A percentile compares a stretch with the other conserved stretches of the same genome.
These are phyloP conservation scores for Pseudogymnoascus sp. DNA, from an alignment of 2,329 filamentous ascomycete genomes.

Conservation along the genomic window DNA sequence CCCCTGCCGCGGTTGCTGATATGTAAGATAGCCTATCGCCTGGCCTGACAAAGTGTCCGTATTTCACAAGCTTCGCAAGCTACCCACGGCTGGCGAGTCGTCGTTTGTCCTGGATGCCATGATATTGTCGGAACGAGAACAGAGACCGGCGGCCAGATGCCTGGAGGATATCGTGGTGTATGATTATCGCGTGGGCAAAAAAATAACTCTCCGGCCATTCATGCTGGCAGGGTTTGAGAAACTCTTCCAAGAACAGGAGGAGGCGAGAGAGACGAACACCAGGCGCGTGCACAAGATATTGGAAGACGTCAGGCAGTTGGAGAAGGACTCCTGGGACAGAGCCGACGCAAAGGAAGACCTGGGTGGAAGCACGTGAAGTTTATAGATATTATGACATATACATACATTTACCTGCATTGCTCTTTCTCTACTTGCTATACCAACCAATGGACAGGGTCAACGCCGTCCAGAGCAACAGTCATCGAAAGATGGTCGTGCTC, in stretches of 20 bases:
- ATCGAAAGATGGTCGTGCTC: not conserved
- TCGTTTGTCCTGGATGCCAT: constrained; percentile 53
- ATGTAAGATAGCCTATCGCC: constrained; percentile 60
- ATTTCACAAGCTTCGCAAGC: constrained; percentile 64
- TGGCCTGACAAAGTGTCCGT: constrained; percentile 79
- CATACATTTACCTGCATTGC: not conserved
- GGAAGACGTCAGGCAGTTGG: constrained; percentile 52
- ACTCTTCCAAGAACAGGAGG: constrained; percentile 56
- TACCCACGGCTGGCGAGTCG: constrained; percentile 39
- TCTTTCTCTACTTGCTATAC: not conserved
- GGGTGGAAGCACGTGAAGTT: constrained; percentile 30
- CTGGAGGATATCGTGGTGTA: constrained; percentile 75
- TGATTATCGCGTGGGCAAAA: constrained; percentile 57
- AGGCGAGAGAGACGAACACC: constrained; percentile 46
- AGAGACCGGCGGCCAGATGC: constrained; percentile 64
- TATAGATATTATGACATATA: not conserved
- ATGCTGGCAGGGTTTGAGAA: constrained; percentile 53
- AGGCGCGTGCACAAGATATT: constrained; percentile 50
- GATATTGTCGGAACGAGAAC: constrained; percentile 69
- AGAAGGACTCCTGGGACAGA: constrained; percentile 68
- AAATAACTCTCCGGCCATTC: constrained; percentile 51
- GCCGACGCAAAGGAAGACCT: constrained; percentile 64
- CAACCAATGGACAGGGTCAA: not conserved
- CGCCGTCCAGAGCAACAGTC: not conserved
- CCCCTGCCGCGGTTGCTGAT: not conserved